phyloP scores from a whole-genome alignment of 768 basidiomycete species.

The Xerocomellus chrysenteron region DNA sequence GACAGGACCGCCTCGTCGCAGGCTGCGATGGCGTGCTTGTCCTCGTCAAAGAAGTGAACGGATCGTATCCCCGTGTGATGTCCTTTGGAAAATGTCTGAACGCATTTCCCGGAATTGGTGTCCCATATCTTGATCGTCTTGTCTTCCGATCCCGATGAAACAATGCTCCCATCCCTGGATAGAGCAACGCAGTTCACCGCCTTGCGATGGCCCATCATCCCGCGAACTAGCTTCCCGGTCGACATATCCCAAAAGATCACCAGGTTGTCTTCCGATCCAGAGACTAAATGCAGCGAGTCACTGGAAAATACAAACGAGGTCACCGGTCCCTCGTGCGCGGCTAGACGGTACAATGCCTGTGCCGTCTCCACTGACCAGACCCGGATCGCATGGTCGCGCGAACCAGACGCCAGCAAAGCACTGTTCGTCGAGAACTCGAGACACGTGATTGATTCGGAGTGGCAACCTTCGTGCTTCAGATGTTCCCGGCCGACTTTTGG shows the following conservation, averaged over 20 bases:
- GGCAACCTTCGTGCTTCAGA: constrained; percentile 13
- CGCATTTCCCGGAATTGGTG: constrained; percentile 12
- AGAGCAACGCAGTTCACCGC: constrained; percentile 17
- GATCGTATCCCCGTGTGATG: constrained; percentile 12
- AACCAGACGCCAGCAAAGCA: constrained; percentile 18
- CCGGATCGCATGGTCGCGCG: constrained; percentile 14
- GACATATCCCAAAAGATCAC: constrained; percentile 25
- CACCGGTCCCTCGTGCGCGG: constrained; percentile 19
- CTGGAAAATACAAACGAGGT: constrained; percentile 20
- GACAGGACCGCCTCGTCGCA: constrained; percentile 8
- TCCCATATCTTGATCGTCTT: constrained; percentile 27
- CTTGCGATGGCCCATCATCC: constrained; percentile 22
- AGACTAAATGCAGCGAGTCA: constrained; percentile 19
- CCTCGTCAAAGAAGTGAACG: constrained; percentile 13
- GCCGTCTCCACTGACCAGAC: constrained; percentile 25
- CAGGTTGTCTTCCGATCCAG: constrained; percentile 24
- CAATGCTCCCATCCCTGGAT: constrained; percentile 14
- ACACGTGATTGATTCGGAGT: constrained; percentile 13
- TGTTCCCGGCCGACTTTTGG: constrained; percentile 19
- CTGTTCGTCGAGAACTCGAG: constrained; percentile 20
- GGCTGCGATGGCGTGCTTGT: constrained; percentile 6
- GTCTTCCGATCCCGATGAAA: constrained; percentile 27
- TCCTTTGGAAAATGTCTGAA: constrained; percentile 13
- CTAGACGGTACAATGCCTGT: constrained; percentile 10
- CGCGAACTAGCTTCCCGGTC: constrained; percentile 11